phyloP scores from a whole-genome alignment of 2,329 filamentous ascomycete genomes.

The Cryphonectria parasitica region DNA sequence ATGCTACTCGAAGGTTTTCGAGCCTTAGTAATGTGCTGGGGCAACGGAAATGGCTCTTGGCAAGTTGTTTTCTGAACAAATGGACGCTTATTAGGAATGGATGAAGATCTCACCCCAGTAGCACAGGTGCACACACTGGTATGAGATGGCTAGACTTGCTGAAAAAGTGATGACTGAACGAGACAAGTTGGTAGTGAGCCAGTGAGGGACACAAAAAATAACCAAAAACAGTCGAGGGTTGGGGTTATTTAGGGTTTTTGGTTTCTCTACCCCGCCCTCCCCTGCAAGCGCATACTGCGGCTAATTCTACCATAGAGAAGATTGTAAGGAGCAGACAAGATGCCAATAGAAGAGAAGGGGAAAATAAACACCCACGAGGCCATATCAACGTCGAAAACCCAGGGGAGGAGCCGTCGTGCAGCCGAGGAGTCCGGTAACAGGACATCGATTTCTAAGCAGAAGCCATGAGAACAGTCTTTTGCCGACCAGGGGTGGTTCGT shows the following conservation, averaged over 20 bases:
- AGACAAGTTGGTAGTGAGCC: not conserved
- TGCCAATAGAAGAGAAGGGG: not conserved
- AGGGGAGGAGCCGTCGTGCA: not conserved
- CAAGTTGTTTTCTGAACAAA: not conserved
- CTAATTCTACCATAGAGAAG: not conserved
- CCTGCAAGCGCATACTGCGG: slow-evolving; percentile 7
- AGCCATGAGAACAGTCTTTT: not conserved
- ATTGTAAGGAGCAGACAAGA: not conserved
- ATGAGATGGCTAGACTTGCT: not conserved
- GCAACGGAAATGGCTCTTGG: not conserved
- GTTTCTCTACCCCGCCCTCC: not conserved
- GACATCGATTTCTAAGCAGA: slow-evolving; percentile 13
- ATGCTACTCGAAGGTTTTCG: not conserved
- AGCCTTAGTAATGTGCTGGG: not conserved
- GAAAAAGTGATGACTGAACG: not conserved
- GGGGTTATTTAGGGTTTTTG: not conserved
- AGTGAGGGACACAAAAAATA: not conserved
- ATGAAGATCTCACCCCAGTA: not conserved
- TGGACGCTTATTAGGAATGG: not conserved
- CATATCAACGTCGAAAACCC: not conserved
- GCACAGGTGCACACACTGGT: not conserved
- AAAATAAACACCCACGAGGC: not conserved
- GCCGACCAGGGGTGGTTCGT: not conserved
- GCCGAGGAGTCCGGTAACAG: not conserved
- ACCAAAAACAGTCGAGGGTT: not conserved